A percentile compares a stretch with the other conserved stretches of the same genome.
Evolutionary conservation across 2,329 filamentous ascomycete species (phyloP).

Genomic region (Mycocentrospora acerina): DNA sequence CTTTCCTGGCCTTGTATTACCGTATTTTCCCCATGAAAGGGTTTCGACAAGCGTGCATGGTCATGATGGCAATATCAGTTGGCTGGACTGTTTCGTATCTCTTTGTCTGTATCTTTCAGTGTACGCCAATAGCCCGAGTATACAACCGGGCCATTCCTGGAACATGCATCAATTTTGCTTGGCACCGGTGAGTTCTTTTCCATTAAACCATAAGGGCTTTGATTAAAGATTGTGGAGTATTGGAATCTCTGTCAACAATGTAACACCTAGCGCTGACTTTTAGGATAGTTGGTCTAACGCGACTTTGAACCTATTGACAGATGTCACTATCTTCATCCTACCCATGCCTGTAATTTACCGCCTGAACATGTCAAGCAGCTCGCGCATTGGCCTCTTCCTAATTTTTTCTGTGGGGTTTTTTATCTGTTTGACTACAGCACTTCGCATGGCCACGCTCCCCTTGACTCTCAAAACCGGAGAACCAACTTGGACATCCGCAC

Average conservation of each 20-base stretch:
- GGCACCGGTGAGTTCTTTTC: conserved; percentile 26
- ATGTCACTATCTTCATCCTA: conserved; percentile 22
- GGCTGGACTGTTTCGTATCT: conserved; percentile 20
- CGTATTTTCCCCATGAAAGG: conserved; percentile 22
- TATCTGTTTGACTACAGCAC: conserved; percentile 25
- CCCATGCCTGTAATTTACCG: conserved; percentile 22
- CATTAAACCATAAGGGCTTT: too few relatives aligned
- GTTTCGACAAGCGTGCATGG: conserved; percentile 18
- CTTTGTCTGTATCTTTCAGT: conserved; percentile 24
- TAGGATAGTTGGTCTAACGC: conserved; percentile 21
- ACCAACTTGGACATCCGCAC: conserved; percentile 25
- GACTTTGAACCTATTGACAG: conserved; percentile 19
- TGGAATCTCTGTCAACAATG: too few relatives aligned
- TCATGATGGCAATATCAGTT: conserved; percentile 15
- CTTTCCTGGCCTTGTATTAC: conserved; percentile 25
- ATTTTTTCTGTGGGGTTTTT: conserved; percentile 31
- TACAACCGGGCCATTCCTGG: conserved; percentile 19
- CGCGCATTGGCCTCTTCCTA: conserved; percentile 18
- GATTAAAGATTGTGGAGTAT: too few relatives aligned
- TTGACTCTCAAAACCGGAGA: conserved; percentile 17
- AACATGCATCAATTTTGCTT: conserved; percentile 20
- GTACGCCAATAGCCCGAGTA: conserved; percentile 16
- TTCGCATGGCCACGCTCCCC: conserved; percentile 29
- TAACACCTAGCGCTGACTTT: not conserved
- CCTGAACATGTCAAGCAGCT: conserved; percentile 23